A percentile compares a stretch with the other conserved stretches of the same genome.
Conservation (phyloP, 2,329 filamentous ascomycete genomes). For the Exophiala viscosa region DNA sequence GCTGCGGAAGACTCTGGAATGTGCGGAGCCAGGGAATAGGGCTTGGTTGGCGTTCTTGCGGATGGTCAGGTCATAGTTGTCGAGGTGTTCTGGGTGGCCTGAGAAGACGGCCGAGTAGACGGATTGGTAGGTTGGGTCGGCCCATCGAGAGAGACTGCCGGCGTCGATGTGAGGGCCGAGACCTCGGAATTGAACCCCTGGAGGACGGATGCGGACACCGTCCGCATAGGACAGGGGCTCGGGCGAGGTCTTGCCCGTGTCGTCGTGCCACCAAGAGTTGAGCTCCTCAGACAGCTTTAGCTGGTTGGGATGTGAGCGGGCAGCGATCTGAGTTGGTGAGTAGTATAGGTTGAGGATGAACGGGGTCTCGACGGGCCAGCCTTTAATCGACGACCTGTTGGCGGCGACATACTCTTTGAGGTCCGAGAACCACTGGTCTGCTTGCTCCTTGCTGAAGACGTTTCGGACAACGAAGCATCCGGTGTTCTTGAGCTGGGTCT, state of each 20-base stretch:
- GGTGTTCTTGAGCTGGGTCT: constrained; percentile 24
- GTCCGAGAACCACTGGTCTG: constrained; percentile 25
- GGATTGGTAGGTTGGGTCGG: constrained; percentile 37
- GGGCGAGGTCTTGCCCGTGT: constrained; percentile 29
- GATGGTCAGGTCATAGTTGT: constrained; percentile 37
- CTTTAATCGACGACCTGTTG: constrained; percentile 26
- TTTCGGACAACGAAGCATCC: constrained; percentile 25
- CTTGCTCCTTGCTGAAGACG: constrained; percentile 17
- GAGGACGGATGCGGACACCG: constrained; percentile 38
- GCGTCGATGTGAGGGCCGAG: constrained; percentile 46
- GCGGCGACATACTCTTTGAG: constrained; percentile 34
- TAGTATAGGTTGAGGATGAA: constrained; percentile 41
- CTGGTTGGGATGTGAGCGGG: constrained; percentile 39
- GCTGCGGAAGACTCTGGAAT: constrained; percentile 39
- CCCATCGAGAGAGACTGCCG: constrained; percentile 44
- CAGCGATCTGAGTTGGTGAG: constrained; percentile 38
- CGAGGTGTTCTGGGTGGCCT: constrained; percentile 37
- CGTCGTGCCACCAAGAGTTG: constrained; percentile 41
- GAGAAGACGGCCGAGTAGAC: constrained; percentile 39
- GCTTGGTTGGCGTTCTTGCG: constrained; percentile 31
- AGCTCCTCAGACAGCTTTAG: constrained; percentile 37
- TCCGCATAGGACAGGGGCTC: constrained; percentile 43
- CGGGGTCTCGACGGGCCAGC: constrained; percentile 38
- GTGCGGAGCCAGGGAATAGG: constrained; percentile 36
- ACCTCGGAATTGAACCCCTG: constrained; percentile 38